Conservation (phyloP, 1,284 basidiomycete genomes). For the Sporisorium graminicola region DNA sequence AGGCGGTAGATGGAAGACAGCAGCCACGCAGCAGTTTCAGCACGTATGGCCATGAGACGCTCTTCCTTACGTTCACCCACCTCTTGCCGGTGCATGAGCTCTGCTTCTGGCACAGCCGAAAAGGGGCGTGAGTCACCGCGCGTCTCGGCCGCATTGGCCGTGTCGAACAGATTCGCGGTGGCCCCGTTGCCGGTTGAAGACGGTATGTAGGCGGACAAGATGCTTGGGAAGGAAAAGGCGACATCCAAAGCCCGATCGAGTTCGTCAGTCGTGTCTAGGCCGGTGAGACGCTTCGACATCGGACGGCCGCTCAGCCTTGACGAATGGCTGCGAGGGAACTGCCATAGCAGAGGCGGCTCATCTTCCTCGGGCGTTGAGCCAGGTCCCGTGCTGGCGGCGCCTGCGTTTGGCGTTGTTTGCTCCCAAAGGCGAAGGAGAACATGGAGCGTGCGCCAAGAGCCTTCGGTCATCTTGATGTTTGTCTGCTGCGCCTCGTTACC, state of each 20-base stretch:
- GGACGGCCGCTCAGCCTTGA: not conserved
- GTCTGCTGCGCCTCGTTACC: not conserved
- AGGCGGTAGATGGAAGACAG: conserved; percentile 24
- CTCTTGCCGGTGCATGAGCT: conserved; percentile 34
- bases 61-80: conserved; percentile 18
- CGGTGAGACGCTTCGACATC: not conserved
- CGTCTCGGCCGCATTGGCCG: not conserved
- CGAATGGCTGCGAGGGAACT: conserved; percentile 27
- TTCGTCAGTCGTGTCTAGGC: conserved; percentile 18
- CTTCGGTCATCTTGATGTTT: conserved; percentile 33
- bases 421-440: conserved; percentile 39
- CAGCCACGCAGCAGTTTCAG: conserved; percentile 29
- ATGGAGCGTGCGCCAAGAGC: conserved; percentile 41
- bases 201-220: conserved; percentile 26
- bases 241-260: conserved; percentile 38
- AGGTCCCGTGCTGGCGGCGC: not conserved
- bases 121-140: conserved; percentile 24
- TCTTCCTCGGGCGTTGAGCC: not conserved
- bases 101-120: conserved; percentile 25
- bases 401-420: not conserved
- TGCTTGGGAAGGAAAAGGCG: conserved; percentile 34
- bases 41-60: conserved; percentile 18
- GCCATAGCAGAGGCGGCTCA: conserved; percentile 35
- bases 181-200: conserved; percentile 2
- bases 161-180: conserved; percentile 14